A percentile compares a stretch with the other conserved stretches of the same genome.
phyloP scores from a whole-genome alignment of 2,329 filamentous ascomycete genomes.

The Microdochium trichocladiopsis region DNA sequence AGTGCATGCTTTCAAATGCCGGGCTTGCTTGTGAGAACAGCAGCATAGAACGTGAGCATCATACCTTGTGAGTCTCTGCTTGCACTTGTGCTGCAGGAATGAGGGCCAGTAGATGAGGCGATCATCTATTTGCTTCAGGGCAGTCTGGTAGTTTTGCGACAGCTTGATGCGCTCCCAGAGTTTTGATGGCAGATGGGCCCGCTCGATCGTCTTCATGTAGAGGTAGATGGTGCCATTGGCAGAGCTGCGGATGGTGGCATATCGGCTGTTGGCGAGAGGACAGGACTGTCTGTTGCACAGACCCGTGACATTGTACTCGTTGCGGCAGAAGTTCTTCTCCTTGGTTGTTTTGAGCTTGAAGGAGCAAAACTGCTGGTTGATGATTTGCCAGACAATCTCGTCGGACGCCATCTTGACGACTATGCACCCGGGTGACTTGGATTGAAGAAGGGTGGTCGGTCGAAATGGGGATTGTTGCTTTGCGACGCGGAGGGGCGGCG shows the following conservation, averaged over 20 bases:
- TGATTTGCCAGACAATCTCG: conserved; percentile 96
- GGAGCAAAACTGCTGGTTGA: conserved; percentile 87
- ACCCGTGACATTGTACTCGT: conserved; percentile 74
- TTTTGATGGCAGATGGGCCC: conserved; percentile 79
- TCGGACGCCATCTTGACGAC: conserved; percentile 68
- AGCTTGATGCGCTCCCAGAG: conserved; percentile 93
- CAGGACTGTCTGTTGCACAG: conserved; percentile 51
- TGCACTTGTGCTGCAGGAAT: conserved; percentile 89
- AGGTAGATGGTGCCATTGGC: conserved; percentile 79
- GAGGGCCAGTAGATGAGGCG: conserved; percentile 91
- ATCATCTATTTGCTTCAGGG: conserved; percentile 80
- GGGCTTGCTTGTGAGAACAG: conserved; percentile 3
- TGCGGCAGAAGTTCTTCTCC: conserved; percentile 88
- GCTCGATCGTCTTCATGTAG: conserved; percentile 94
- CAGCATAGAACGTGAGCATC: not conserved
- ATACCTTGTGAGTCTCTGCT: conserved; percentile 79
- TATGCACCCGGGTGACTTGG: not conserved
- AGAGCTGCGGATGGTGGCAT: conserved; percentile 85
- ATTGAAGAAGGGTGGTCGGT: not conserved
- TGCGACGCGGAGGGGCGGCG: conserved; percentile 5
- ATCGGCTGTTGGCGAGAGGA: conserved; percentile 83
- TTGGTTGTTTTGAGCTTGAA: conserved; percentile 93
- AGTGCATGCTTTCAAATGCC: not conserved
- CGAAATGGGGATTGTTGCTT: not conserved
- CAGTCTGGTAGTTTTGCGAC: conserved; percentile 83